Evolutionary conservation across 2,329 filamentous ascomycete genomes (phyloP).

Genomic region (Neopestalotiopsis sp.): DNA sequence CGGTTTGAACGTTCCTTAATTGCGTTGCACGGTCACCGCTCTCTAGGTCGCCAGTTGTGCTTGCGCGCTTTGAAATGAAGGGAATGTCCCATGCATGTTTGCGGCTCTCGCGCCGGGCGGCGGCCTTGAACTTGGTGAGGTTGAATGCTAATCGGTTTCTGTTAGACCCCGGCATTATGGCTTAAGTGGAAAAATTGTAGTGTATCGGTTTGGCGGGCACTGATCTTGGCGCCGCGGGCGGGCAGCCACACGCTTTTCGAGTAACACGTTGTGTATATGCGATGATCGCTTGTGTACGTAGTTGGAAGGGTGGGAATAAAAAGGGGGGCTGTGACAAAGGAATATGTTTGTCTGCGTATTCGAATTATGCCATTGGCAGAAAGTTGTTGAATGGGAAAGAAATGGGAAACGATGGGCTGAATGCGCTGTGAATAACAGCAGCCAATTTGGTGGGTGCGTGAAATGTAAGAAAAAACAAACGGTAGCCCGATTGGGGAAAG

Average conservation of each 20-base stretch:
- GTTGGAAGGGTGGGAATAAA: neutral
- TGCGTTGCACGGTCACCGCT: conserved; percentile 31
- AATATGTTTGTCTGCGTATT: neutral
- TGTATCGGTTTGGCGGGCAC: neutral
- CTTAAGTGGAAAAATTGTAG: neutral
- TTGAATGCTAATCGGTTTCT: conserved; percentile 7
- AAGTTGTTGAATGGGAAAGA: neutral
- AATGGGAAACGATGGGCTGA: neutral
- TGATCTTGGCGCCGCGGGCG: neutral
- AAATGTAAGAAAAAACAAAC: neutral
- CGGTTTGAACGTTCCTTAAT: conserved; percentile 22
- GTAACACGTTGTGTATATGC: neutral
- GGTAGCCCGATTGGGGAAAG: neutral
- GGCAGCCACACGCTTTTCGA: neutral
- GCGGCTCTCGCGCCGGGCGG: conserved; percentile 6
- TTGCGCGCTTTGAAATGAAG: conserved; percentile 2
- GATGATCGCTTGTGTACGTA: neutral
- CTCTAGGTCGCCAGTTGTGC: neutral
- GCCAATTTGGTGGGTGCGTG: neutral
- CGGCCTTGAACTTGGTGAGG: conserved; percentile 12
- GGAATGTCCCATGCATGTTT: conserved; percentile 3
- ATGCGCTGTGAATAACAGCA: neutral
- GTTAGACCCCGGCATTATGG: conserved; percentile 11
- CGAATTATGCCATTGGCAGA: neutral
- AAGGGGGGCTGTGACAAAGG: neutral